phyloP scores from a whole-genome alignment of 1,284 basidiomycete genomes.

The Megacollybia platyphylla region DNA sequence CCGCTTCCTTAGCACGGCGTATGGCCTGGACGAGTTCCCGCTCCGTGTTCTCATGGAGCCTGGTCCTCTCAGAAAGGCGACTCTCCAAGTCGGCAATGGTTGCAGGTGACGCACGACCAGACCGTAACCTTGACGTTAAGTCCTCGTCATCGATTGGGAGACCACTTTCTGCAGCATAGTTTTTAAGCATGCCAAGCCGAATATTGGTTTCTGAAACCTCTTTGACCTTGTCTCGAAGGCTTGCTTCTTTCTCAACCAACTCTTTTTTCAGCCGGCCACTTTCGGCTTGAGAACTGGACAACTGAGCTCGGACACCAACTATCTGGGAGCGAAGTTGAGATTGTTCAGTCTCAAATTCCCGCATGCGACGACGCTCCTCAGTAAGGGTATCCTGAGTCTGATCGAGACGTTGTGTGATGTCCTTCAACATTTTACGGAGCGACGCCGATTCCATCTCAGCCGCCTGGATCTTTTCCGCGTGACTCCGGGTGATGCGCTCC shows the following conservation, averaged over 20 bases:
- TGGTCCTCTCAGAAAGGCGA: conserved; percentile 59
- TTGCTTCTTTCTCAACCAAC: conserved; percentile 54
- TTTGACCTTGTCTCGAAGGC: conserved; percentile 55
- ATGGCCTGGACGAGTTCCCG: conserved; percentile 53
- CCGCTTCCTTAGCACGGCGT: conserved; percentile 60
- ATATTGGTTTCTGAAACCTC: conserved; percentile 65
- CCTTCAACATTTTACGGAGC: conserved; percentile 67
- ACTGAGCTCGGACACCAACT: conserved; percentile 65
- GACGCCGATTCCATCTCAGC: conserved; percentile 69
- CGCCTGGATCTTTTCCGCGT: conserved; percentile 71
- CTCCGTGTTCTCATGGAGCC: conserved; percentile 64
- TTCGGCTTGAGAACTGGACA: conserved; percentile 64
- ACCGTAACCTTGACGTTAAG: conserved; percentile 28
- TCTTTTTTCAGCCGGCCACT: conserved; percentile 62
- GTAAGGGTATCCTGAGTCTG: conserved; percentile 58
- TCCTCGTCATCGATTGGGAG: conserved; percentile 66
- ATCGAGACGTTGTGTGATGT: conserved; percentile 60
- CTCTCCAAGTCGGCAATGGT: conserved; percentile 62
- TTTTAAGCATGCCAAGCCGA: conserved; percentile 73
- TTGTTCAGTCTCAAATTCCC: conserved; percentile 62
- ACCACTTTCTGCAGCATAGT: conserved; percentile 83
- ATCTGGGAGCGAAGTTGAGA: conserved; percentile 68
- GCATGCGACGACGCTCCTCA: conserved; percentile 56
- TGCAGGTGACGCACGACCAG: conserved; percentile 32
- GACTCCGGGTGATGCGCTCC: conserved; percentile 57